Evolutionary conservation across 495 filamentous ascomycete species (phyloP), one percentile per base, ranked within the genome.

Genomic region (Podospora pseudoanserina): DNA sequence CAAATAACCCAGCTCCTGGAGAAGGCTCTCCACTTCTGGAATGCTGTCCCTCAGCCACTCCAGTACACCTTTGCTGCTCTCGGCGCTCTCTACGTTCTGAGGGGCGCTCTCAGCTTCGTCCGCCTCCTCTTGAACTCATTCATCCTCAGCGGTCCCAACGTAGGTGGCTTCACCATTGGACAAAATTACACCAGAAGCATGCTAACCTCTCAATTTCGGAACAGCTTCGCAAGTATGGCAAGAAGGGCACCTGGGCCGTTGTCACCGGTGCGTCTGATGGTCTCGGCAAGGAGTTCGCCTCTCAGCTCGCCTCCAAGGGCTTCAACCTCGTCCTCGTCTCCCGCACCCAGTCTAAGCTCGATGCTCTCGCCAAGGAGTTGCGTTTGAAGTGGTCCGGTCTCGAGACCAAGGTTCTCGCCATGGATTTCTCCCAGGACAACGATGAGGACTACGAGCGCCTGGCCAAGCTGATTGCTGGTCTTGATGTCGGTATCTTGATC

Each of bases 221-320:
- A 72, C 69, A 99, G 95, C 89, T 99, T 65, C 88, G 86, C 68
- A 92, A 89, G 69, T 97, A 97, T 81, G 96, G 93, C 71, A 90
- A 89, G 69, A 93, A 92, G 73, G 94, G 94, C 67, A 94, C 88
- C 74, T 99, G 94, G 93, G 95, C 93, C 23, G 86, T 99, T 58
- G 86, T 99, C 23, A 98, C 96, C 60, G 96, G 96, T 71, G 95
- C 96, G 66, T 97, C 93, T 15, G 95, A 98, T 81, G 96, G 96
- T 70, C 87, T 99, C 65, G 96, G 96, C 74, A 97, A 97, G 82
- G 95, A 98, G 83, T 99, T 91, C 76, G 91, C 94, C 60, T 82
- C 91, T 66, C 93, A 97, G 76, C 88, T 98, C 65, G 93, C 95
- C n/a, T 81, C 84, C 49, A 91, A 93, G 74, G 93, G 93, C 70